Evolutionary conservation across 2,329 filamentous ascomycete genomes (phyloP).

Genomic region (Diaporthe australafricana): DNA sequence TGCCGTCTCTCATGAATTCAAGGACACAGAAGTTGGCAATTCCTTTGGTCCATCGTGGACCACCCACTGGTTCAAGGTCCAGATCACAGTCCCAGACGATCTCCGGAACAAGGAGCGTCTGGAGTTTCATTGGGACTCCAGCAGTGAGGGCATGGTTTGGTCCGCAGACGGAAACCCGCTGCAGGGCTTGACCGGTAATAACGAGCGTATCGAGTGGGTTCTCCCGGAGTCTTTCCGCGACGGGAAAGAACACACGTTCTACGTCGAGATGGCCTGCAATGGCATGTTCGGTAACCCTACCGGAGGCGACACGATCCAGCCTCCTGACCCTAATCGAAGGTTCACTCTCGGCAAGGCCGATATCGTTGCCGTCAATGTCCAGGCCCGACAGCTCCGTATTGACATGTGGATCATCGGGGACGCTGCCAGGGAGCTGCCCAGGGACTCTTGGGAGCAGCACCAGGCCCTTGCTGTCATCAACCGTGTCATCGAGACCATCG

Average conservation of each 20-base stretch:
- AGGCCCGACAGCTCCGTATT: conserved; percentile 84
- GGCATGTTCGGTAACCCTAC: conserved; percentile 96
- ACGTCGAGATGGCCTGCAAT: conserved; percentile 99
- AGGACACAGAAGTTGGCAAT: conserved; percentile 78
- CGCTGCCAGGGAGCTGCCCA: conserved; percentile 90
- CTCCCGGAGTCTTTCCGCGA: conserved; percentile 85
- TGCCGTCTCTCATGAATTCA: conserved; percentile 80
- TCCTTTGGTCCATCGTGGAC: conserved; percentile 95
- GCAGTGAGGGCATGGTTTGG: conserved; percentile 96
- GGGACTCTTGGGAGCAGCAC: conserved; percentile 89
- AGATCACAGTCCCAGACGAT: conserved; percentile 79
- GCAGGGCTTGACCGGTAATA: conserved; percentile 90
- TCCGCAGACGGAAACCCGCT: conserved; percentile 88
- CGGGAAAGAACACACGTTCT: conserved; percentile 88
- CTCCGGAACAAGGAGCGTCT: conserved; percentile 82
- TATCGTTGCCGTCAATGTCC: conserved; percentile 89
- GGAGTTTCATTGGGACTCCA: conserved; percentile 97
- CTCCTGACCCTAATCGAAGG: conserved; percentile 85
- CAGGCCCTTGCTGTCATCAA: conserved; percentile 86
- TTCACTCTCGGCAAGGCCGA: conserved; percentile 82
- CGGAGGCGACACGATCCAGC: conserved; percentile 84
- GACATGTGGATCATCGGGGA: conserved; percentile 98
- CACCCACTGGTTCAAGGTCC: conserved; percentile 95
- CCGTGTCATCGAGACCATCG: conserved; percentile 89
- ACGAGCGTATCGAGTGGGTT: conserved; percentile 92